A percentile compares a stretch with the other conserved stretches of the same genome.
phyloP scores from a whole-genome alignment of 352 stramenopile species.

The Phytophthora tentaculata region DNA sequence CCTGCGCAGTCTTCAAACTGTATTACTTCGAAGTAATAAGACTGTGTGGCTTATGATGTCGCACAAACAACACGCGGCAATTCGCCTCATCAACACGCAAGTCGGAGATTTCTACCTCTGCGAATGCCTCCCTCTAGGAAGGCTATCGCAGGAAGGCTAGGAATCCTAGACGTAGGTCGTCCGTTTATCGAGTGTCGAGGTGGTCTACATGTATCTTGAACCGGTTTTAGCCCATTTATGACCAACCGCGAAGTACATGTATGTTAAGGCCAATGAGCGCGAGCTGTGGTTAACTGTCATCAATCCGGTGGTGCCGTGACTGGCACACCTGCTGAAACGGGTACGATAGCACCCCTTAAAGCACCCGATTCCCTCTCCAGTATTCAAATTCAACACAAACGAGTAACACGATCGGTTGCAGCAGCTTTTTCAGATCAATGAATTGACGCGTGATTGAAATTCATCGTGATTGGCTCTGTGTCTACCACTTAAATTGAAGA shows the following conservation, averaged over 20 bases:
- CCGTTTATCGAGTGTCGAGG: neutral
- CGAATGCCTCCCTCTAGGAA: no score
- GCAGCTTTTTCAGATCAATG: neutral
- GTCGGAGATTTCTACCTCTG: no score
- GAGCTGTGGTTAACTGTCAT: conserved; percentile 9
- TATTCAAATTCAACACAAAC: no score
- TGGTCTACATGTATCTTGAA: conserved; percentile 9
- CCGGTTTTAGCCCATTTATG: conserved; percentile 6
- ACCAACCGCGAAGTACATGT: neutral
- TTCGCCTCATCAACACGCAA: no score
- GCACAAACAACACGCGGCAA: no score
- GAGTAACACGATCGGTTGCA: neutral
- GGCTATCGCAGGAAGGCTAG: no score
- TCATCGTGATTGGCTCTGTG: conserved; percentile 7
- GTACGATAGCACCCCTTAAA: neutral
- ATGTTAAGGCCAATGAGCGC: conserved; percentile 2
- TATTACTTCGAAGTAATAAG: no score
- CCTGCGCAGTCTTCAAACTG: no score
- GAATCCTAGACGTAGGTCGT: no score
- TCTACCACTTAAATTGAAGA: conserved; percentile 16
- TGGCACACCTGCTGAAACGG: neutral
- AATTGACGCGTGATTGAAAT: conserved; percentile 3
- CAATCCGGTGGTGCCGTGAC: conserved; percentile 8
- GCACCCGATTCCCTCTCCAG: neutral
- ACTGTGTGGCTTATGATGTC: no score